Conservation (phyloP, 306 rosid genomes). For the Cyclanthera cordifolia region DNA sequence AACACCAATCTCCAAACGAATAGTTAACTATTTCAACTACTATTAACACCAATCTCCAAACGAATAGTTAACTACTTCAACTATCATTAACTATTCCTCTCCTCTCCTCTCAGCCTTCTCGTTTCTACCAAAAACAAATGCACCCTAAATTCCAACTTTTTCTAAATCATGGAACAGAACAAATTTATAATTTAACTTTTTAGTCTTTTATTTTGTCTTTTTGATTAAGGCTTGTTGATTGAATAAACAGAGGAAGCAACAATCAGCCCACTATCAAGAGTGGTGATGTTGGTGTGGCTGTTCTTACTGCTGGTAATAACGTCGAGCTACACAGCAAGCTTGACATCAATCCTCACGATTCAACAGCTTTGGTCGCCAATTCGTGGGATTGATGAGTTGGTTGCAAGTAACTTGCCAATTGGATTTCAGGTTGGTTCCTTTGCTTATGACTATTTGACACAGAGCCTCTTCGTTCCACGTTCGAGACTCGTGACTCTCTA, state of each 20-base stretch:
- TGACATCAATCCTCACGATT: conserved; percentile 89
- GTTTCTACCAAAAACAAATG: no score
- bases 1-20: no score
- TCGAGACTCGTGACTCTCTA: conserved; percentile 56
- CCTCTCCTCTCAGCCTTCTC: no score
- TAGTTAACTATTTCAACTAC: no score
- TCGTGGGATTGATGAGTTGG: conserved; percentile 75
- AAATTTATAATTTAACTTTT: not conserved
- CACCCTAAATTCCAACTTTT: no score
- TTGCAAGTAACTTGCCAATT: conserved; percentile 59
- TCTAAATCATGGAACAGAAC: no score
- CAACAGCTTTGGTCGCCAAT: conserved; percentile 77
- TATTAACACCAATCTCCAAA: no score
- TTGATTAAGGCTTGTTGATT: not conserved
- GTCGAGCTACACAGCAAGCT: conserved; percentile 86
- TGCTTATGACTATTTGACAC: conserved; percentile 63
- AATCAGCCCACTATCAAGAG: conserved; percentile 53
- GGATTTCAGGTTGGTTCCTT: conserved; percentile 96
- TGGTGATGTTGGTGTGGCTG: conserved; percentile 96
- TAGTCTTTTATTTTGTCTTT: not conserved
- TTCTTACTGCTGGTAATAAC: conserved; percentile 83
- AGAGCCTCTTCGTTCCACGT: conserved; percentile 41
- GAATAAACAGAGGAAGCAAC: conserved; percentile 62
- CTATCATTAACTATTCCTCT: no score
- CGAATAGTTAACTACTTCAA: no score